phyloP scores from a whole-genome alignment of 345 rosid genomes.

The Aquilaria malaccensis region DNA sequence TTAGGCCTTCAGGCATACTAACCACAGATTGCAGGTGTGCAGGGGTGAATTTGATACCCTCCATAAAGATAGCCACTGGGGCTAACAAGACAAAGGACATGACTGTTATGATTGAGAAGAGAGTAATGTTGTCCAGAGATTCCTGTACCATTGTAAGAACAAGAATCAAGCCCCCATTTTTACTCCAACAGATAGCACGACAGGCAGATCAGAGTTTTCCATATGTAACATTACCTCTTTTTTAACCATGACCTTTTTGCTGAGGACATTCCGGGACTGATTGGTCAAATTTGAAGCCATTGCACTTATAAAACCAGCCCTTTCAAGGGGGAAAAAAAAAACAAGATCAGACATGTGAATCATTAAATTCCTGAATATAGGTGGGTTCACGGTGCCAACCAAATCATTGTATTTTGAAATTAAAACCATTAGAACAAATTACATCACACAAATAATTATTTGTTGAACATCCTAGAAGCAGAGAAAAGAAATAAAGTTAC shows the following conservation, averaged over 20 bases:
- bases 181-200: not conserved
- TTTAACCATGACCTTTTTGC: slow-evolving; percentile 93
- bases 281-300: slow-evolving; percentile 88
- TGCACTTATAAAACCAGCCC: slow-evolving; percentile 90
- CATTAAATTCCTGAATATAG: no score
- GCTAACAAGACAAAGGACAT: slow-evolving; percentile 82
- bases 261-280: slow-evolving; percentile 84
- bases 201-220: not conserved
- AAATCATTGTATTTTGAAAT: no score
- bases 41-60: slow-evolving; percentile 92
- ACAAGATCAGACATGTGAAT: not conserved
- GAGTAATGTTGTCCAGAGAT: slow-evolving; percentile 91
- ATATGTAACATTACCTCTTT: slow-evolving; percentile 62
- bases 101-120: slow-evolving; percentile 89
- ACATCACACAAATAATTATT: no score
- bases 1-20: slow-evolving; percentile 25
- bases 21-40: slow-evolving; percentile 74
- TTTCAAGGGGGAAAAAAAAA: slow-evolving; percentile 7
- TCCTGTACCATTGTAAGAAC: slow-evolving; percentile 37
- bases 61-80: slow-evolving; percentile 71
- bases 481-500: slow-evolving; percentile 21
- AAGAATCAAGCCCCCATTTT: not conserved
- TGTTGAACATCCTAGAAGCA: no score
- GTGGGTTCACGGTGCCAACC: no score
- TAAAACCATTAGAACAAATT: no score